phyloP scores from a whole-genome alignment of 441 rosid genomes.

The Erysimum cheiri region DNA sequence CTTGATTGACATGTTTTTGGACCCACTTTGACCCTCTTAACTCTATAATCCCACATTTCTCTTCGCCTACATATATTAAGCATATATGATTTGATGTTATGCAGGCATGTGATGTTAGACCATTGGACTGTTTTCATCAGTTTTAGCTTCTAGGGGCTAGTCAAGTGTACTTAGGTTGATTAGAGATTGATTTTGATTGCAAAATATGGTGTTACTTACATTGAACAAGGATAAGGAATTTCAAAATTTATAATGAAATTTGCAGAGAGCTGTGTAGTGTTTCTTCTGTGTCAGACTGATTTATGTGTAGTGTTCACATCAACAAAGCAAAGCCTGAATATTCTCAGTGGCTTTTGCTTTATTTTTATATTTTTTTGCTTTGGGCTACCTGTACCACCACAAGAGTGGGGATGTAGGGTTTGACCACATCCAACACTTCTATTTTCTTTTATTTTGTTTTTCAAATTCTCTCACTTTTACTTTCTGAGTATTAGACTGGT shows the following conservation, averaged over 20 bases:
- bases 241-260: slow-evolving; percentile 12
- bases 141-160: slow-evolving; percentile 19
- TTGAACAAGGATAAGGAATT: slow-evolving; percentile 7
- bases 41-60: slow-evolving; percentile 37
- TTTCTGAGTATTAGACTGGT: slow-evolving; percentile 14
- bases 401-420: slow-evolving; percentile 44
- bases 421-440: slow-evolving; percentile 39
- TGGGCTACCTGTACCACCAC: slow-evolving; percentile 36
- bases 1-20: slow-evolving; percentile 57
- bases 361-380: slow-evolving; percentile 37
- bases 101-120: slow-evolving; percentile 39
- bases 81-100: slow-evolving; percentile 37
- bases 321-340: slow-evolving; percentile 48
- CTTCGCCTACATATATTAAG: slow-evolving; percentile 23
- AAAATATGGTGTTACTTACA: slow-evolving; percentile 12
- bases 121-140: slow-evolving; percentile 33
- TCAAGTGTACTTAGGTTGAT: slow-evolving; percentile 14
- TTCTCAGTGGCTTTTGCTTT: slow-evolving; percentile 49
- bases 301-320: slow-evolving; percentile 49
- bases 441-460: neutral
- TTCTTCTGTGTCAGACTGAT: slow-evolving; percentile 47
- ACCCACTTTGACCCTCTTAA: slow-evolving; percentile 50
- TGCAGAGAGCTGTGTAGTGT: slow-evolving; percentile 36
- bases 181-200: slow-evolving; percentile 22
- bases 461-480: slow-evolving; percentile 34